Conservation (phyloP, 345 rosid genomes). For the Salix caprea region DNA sequence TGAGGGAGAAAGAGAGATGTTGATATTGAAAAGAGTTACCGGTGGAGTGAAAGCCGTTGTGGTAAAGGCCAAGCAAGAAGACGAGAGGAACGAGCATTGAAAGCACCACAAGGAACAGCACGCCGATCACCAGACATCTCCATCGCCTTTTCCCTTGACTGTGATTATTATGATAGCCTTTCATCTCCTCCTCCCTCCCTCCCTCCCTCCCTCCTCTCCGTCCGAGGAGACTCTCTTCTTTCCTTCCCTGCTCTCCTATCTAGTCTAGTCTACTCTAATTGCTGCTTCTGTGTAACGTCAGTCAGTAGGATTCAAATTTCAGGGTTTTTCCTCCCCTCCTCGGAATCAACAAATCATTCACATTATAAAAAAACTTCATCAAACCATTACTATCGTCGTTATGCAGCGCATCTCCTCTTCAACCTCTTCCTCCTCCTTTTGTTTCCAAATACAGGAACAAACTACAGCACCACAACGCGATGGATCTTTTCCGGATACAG, state of each 20-base stretch:
- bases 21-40: slow-evolving; percentile 5
- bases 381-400: background rate
- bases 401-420: background rate
- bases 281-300: no score
- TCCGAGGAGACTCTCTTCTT: slow-evolving; percentile 24
- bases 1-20: background rate
- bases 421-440: background rate
- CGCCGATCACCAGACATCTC: slow-evolving; percentile 65
- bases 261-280: background rate
- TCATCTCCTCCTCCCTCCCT: slow-evolving; percentile 17
- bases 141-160: slow-evolving; percentile 63
- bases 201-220: slow-evolving; percentile 10
- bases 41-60: slow-evolving; percentile 69
- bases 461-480: background rate
- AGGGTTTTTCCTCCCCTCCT: background rate
- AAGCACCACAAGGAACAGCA: slow-evolving; percentile 73
- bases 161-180: slow-evolving; percentile 34
- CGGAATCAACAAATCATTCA: background rate
- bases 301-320: background rate
- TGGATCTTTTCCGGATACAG: background rate
- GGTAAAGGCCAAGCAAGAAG: slow-evolving; percentile 71
- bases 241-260: background rate
- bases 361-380: background rate
- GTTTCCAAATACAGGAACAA: slow-evolving; percentile 6
- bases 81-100: slow-evolving; percentile 96